phyloP scores from a whole-genome alignment of 441 rosid species.

The Pelargonium cotyledonis region DNA sequence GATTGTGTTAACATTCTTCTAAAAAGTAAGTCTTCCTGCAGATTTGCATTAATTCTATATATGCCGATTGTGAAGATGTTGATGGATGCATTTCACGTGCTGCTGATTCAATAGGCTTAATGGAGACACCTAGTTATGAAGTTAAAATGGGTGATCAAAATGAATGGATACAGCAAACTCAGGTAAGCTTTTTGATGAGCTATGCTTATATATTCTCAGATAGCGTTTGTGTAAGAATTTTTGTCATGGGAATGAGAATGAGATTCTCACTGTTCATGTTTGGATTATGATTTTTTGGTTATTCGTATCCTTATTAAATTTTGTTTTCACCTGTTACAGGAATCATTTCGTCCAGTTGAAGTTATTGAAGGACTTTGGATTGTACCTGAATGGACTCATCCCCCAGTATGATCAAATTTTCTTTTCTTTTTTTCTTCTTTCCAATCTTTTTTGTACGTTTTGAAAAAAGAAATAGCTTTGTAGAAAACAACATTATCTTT shows the following conservation, averaged over 20 bases:
- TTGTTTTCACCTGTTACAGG: constrained; percentile 33
- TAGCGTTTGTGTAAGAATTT: background rate
- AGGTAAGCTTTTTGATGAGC: constrained; percentile 34
- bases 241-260: background rate
- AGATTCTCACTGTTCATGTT: too few species aligned
- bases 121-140: constrained; percentile 45
- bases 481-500: background rate
- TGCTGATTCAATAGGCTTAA: constrained; percentile 63
- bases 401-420: constrained; percentile 54
- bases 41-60: constrained; percentile 60
- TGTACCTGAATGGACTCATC: constrained; percentile 70
- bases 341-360: constrained; percentile 66
- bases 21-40: constrained; percentile 21
- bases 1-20: background rate
- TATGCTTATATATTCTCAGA: background rate
- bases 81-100: constrained; percentile 51
- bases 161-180: constrained; percentile 66
- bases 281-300: too few species aligned
- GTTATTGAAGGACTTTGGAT: constrained; percentile 73
- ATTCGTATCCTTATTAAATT: background rate
- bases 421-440: constrained; percentile 8
- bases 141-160: constrained; percentile 47
- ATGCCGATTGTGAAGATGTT: constrained; percentile 54
- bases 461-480: too few species aligned
- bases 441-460: too few species aligned